Evolutionary conservation across 176 grass and related monocot species (phyloP).

Genomic region (Chloris gayana): DNA sequence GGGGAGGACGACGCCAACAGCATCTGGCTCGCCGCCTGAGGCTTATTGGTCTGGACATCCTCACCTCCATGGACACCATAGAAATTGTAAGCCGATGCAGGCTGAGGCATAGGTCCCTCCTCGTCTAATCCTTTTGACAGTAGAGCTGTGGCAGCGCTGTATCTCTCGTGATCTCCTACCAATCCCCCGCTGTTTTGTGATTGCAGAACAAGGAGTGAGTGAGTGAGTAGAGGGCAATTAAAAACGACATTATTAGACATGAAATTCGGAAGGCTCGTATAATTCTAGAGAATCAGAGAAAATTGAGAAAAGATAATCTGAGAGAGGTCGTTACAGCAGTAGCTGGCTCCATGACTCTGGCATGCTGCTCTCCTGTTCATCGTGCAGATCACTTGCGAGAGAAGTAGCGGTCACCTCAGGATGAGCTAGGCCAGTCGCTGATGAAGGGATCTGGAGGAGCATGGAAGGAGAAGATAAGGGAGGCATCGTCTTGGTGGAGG

Average conservation of each 20-base stretch:
- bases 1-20: slow-evolving; percentile 71
- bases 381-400: slow-evolving; percentile 2
- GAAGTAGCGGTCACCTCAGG: slow-evolving; percentile 22
- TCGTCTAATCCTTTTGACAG: slow-evolving; percentile 52
- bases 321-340: slow-evolving; percentile 58
- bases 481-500: slow-evolving; percentile 46
- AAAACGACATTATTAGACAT: background rate
- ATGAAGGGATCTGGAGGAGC: slow-evolving; percentile 34
- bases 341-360: slow-evolving; percentile 87
- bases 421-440: background rate
- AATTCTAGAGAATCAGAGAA: background rate
- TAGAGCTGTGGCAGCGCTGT: slow-evolving; percentile 38
- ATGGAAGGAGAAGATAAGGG: slow-evolving; percentile 49
- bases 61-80: slow-evolving; percentile 41
- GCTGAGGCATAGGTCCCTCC: slow-evolving; percentile 35
- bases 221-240: background rate
- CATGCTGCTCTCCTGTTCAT: slow-evolving; percentile 50
- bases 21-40: slow-evolving; percentile 59
- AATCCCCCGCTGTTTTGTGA: slow-evolving; percentile 50
- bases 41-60: slow-evolving; percentile 54
- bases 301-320: background rate
- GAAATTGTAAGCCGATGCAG: slow-evolving; percentile 44
- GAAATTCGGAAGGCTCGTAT: background rate
- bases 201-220: slow-evolving; percentile 10
- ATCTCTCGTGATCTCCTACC: slow-evolving; percentile 49